Conservation (phyloP, 257 asterid species). For the Solanum acaule region DNA sequence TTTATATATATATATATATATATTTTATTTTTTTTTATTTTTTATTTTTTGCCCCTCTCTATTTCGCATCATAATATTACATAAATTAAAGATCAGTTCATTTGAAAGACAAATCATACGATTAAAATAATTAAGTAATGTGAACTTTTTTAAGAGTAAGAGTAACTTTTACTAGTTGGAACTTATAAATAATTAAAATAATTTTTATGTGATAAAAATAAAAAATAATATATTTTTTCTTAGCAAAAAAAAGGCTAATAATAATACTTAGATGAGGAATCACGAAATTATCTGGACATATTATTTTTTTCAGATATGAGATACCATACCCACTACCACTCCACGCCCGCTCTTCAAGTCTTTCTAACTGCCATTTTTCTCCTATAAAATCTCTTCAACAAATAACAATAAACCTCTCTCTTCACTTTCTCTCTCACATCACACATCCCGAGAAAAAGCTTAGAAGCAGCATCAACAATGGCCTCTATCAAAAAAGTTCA, state of each 20-base stretch:
- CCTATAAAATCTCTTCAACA: neutral
- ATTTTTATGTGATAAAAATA: neutral
- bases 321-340: neutral
- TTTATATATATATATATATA: no score
- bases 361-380: neutral
- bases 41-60: no score
- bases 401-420: neutral
- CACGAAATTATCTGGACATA: neutral
- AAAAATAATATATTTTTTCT: neutral
- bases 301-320: neutral
- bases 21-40: no score
- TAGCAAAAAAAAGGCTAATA: no score
- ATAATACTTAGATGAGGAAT: neutral
- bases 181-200: neutral
- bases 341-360: neutral
- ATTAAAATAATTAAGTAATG: no score
- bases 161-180: neutral
- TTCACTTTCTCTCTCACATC: neutral
- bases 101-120: no score
- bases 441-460: neutral
- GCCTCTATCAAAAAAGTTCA: conserved; percentile 1
- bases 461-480: neutral
- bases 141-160: neutral
- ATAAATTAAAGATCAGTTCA: neutral
- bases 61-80: no score